Evolutionary conservation across 495 filamentous ascomycete species (phyloP).

Genomic region (Copromyces sp.): DNA sequence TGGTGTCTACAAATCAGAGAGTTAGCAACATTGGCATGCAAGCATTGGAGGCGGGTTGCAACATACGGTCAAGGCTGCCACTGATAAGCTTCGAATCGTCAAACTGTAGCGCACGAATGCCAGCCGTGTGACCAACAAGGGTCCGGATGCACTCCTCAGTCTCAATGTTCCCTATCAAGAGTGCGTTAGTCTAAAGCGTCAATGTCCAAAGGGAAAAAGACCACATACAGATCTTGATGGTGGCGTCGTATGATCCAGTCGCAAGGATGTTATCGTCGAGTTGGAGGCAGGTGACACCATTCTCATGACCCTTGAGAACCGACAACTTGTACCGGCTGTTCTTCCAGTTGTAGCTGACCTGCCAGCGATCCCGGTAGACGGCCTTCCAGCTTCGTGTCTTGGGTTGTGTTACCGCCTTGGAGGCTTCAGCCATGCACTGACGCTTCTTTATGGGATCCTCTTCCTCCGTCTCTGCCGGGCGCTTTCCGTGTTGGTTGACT

Average conservation of each 20-base stretch:
- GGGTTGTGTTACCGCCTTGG: slow-evolving; percentile 7
- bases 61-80: slow-evolving; percentile 23
- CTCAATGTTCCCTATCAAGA: slow-evolving; percentile 56
- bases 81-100: slow-evolving; percentile 63
- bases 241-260: slow-evolving; percentile 89
- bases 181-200: not conserved
- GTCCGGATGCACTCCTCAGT: slow-evolving; percentile 78
- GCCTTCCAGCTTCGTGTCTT: slow-evolving; percentile 78
- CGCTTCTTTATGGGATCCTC: slow-evolving; percentile 34
- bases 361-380: slow-evolving; percentile 24
- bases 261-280: slow-evolving; percentile 89
- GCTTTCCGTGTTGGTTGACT: slow-evolving; percentile 15
- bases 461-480: slow-evolving; percentile 18
- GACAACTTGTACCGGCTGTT: slow-evolving; percentile 77
- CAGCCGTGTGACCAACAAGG: slow-evolving; percentile 67
- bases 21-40: slow-evolving; percentile 2
- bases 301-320: slow-evolving; percentile 77
- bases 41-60: not conserved
- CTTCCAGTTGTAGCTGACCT: slow-evolving; percentile 73
- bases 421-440: slow-evolving; percentile 27
- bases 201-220: not conserved
- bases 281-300: slow-evolving; percentile 93
- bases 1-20: slow-evolving; percentile 29
- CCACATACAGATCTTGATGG: slow-evolving; percentile 72
- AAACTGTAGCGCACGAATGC: slow-evolving; percentile 83